Base-by-base conservation (phyloP, 257 asterid species). In the Solanum gracilifrons region DNA sequence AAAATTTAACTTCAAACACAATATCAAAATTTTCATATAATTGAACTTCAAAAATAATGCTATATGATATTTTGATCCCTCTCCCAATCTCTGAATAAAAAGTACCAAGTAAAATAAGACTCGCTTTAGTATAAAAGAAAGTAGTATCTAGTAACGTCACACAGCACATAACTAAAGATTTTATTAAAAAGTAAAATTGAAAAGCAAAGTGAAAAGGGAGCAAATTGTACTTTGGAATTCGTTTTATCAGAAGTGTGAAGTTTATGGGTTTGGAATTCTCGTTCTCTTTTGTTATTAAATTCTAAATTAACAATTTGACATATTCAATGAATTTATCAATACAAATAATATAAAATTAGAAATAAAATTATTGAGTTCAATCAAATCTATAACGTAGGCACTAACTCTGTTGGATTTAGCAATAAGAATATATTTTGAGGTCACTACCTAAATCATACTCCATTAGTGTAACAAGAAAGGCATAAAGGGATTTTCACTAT, bases 371-470 rank as follows among this genome's bases (percentile, higher is more conserved):
- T 4, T 15, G 0, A 71, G 0, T 71, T 31, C 6, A 2, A 71
- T 8, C 3, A 2, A 31, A 29, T 33, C 0, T 3, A 4, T 15
- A 15, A 29, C 0, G 0, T 31, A 71, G 6, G 1, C 10, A 5
- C 1, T 6, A 29, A 69, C 6, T 69, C 12, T 5, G 7, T 3
- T 9, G 2, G 29, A 0, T 68, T 68, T 29, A 13, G 21, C 36
- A 3, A 72, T 72, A 33, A 33, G 15, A 35, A 73, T 27, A 33
- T 73, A 73, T 73, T 32, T 33, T 73, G 80, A 20, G 29, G 48
- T 33, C 48, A 73, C 29, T 20, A 10, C 46, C 46, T 35, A 73
- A 73, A 73, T 69, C 77, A 71, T 5, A 31, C 9, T 31, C 41
- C 77, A 71, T 71, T 31, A 71, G 23, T 15, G 13, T 13, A 29